These are phyloP conservation scores for Aspergillus neoniger DNA, from an alignment of 2,329 filamentous ascomycete genomes.

Conservation along the genomic window DNA sequence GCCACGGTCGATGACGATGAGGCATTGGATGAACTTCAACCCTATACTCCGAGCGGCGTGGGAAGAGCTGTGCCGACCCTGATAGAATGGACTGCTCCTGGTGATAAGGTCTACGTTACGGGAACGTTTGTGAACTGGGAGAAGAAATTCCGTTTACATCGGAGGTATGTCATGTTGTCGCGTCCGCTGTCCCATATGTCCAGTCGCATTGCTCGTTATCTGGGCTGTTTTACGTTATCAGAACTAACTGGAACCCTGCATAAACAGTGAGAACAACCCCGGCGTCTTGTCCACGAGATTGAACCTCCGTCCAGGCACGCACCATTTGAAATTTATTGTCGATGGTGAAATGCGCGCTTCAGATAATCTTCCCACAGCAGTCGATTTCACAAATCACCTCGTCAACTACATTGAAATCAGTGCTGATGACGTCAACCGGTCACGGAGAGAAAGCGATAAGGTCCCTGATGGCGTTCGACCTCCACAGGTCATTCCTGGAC, in stretches of 20 bases:
- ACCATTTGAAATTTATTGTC: constrained; percentile 94
- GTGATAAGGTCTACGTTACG: constrained; percentile 92
- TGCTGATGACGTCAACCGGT: constrained; percentile 63
- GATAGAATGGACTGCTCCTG: constrained; percentile 81
- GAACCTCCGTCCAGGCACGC: constrained; percentile 85
- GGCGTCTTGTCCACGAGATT: constrained; percentile 75
- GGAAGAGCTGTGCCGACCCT: constrained; percentile 78
- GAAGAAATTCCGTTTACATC: constrained; percentile 83
- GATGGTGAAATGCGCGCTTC: constrained; percentile 92
- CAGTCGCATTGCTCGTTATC: neutral
- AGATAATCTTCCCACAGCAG: constrained; percentile 83
- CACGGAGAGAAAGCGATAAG: constrained; percentile 39
- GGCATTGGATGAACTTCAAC: constrained; percentile 70
- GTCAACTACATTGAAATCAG: constrained; percentile 98
- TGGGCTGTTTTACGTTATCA: constrained; percentile 10
- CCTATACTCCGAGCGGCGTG: constrained; percentile 66
- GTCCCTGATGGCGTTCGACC: constrained; percentile 44
- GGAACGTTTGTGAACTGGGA: constrained; percentile 98
- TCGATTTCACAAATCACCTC: constrained; percentile 96
- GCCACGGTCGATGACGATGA: constrained; percentile 70
- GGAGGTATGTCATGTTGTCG: constrained; percentile 68
- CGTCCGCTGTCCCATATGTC: neutral
- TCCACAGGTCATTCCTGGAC: constrained; percentile 46
- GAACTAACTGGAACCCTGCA: constrained; percentile 15
- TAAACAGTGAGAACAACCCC: constrained; percentile 44